Conservation (phyloP, 2,329 filamentous ascomycete species). For the Trichoderma brevicompactum region DNA sequence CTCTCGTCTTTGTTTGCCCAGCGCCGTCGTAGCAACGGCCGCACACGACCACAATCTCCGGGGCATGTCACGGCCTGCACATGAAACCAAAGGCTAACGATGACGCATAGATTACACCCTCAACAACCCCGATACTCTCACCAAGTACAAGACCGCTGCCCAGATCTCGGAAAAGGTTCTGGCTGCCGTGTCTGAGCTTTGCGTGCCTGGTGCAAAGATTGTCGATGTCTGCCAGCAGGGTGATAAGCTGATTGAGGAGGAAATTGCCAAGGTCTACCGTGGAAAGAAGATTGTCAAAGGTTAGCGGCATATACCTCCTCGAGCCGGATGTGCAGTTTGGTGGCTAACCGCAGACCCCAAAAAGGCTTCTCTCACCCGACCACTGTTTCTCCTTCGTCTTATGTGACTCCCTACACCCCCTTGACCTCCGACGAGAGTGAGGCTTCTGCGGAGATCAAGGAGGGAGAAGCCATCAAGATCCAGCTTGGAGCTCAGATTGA, state of each 20-base stretch:
- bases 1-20: conserved; percentile 9
- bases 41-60: conserved; percentile 18
- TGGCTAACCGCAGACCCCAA: neutral
- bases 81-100: conserved; percentile 16
- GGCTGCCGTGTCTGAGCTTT: conserved; percentile 74
- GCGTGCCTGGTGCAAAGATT: conserved; percentile 87
- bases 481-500: conserved; percentile 99
- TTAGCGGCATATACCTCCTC: conserved; percentile 39
- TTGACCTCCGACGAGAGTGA: conserved; percentile 85
- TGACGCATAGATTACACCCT: conserved; percentile 74
- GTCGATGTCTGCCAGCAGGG: conserved; percentile 93
- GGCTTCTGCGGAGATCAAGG: conserved; percentile 77
- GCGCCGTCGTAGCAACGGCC: neutral
- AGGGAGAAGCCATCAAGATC: conserved; percentile 90
- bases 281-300: conserved; percentile 97
- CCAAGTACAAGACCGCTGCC: conserved; percentile 98
- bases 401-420: conserved; percentile 96
- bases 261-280: conserved; percentile 94
- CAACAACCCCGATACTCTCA: conserved; percentile 90
- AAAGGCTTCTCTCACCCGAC: conserved; percentile 89
- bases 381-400: conserved; percentile 90
- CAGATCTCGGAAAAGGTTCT: conserved; percentile 96
- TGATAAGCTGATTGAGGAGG: conserved; percentile 92
- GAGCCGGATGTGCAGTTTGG: conserved; percentile 9
- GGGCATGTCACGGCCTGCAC: neutral